Conservation (phyloP, 257 asterid species). For the Nicotiana tabacum region DNA sequence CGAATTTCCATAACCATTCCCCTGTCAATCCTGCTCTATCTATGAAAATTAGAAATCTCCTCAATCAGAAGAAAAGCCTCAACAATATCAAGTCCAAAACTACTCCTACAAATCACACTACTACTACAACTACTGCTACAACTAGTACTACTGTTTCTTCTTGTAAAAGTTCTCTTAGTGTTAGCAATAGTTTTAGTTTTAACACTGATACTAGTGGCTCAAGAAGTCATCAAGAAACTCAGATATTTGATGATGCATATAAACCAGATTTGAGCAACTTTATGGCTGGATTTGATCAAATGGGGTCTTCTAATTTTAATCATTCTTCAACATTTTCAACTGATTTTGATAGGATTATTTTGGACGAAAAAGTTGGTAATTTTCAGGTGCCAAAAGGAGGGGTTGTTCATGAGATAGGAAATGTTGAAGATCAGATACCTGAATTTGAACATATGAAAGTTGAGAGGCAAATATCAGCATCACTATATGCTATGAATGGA, state of each 20-base stretch:
- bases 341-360: conserved; percentile 30
- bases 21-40: conserved; percentile 78
- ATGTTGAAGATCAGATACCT: conserved; percentile 23
- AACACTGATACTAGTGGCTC: conserved; percentile 17
- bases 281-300: conserved; percentile 27
- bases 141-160: neutral
- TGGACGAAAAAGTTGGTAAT: conserved; percentile 16
- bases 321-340: conserved; percentile 16
- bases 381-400: conserved; percentile 15
- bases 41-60: conserved; percentile 61
- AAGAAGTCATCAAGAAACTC: neutral
- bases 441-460: conserved; percentile 56
- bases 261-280: conserved; percentile 58
- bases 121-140: neutral
- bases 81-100: conserved; percentile 20
- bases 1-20: conserved; percentile 51
- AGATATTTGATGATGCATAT: conserved; percentile 31
- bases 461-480: conserved; percentile 69
- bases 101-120: neutral
- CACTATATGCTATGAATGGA: conserved; percentile 65
- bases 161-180: conserved; percentile 13
- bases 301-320: conserved; percentile 22
- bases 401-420: neutral
- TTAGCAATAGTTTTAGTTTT: conserved; percentile 9
- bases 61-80: conserved; percentile 48